These are phyloP conservation scores for Chlorella sp. DNA, from an alignment of 139 green algal species.

Conservation along the genomic window DNA sequence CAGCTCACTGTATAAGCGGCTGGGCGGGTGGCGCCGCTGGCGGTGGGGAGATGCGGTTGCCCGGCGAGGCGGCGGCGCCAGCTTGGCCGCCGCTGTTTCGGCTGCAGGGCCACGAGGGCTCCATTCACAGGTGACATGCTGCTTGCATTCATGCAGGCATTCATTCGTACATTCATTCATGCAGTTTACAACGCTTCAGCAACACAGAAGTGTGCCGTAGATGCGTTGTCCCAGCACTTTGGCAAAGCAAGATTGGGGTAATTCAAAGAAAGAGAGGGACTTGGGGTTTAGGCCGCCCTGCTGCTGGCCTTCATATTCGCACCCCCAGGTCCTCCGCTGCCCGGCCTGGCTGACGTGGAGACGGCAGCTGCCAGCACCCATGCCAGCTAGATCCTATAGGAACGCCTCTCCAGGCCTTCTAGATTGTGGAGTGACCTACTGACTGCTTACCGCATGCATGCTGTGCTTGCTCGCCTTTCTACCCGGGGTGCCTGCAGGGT, in stretches of 20 bases:
- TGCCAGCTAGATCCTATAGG: no score
- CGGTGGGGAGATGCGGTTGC: neutral
- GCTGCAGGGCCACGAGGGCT: constrained; percentile 59
- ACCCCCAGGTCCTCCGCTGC: no score
- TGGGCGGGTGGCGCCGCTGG: neutral
- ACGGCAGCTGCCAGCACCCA: no score
- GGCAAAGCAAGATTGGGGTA: no score
- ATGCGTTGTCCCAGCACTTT: no score
- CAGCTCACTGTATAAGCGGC: neutral
- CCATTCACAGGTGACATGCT: constrained; percentile 55
- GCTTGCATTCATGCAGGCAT: neutral
- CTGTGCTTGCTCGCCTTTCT: neutral
- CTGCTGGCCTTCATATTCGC: no score
- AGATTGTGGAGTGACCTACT: neutral
- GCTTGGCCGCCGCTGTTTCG: constrained; percentile 26
- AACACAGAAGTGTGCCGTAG: no score
- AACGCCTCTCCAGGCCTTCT: neutral
- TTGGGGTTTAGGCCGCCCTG: no score
- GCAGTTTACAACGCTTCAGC: neutral
- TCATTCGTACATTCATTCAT: neutral
- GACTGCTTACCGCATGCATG: no score
- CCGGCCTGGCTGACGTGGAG: no score
- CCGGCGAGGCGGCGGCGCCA: neutral
- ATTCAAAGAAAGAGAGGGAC: no score
- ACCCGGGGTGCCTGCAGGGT: constrained; percentile 37